A percentile compares a stretch with the other conserved stretches of the same genome.
phyloP scores from a whole-genome alignment of 179 eudicot species.

The Amaranthus tricolor region DNA sequence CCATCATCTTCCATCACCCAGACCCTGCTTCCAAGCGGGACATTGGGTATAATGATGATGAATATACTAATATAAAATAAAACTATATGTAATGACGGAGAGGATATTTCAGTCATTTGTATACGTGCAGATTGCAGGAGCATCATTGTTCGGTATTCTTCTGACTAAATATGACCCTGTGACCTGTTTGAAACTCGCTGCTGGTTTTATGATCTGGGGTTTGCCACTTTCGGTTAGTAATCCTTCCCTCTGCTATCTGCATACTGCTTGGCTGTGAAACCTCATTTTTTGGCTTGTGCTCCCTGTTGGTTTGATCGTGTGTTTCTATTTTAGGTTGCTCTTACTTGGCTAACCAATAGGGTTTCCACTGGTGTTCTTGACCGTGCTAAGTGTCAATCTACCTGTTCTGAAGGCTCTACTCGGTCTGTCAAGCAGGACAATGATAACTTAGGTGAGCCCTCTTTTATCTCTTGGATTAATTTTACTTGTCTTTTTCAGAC shows the following conservation, averaged over 20 bases:
- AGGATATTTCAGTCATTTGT: conserved; percentile 8
- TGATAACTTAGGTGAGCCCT: conserved; percentile 51
- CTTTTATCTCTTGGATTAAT: not conserved
- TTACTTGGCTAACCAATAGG: conserved; percentile 76
- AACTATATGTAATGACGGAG: too few relatives aligned
- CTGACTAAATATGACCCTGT: conserved; percentile 83
- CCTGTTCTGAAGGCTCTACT: conserved; percentile 40
- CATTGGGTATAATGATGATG: too few relatives aligned
- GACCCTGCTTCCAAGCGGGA: too few relatives aligned
- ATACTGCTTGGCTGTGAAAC: not conserved
- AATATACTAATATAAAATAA: too few relatives aligned
- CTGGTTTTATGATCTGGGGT: conserved; percentile 72
- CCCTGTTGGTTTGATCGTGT: conserved; percentile 1
- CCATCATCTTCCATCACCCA: too few relatives aligned
- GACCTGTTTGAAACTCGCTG: conserved; percentile 82
- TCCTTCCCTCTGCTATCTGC: conserved; percentile 16
- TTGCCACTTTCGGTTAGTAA: conserved; percentile 67
- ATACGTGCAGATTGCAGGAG: conserved; percentile 77
- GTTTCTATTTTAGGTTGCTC: conserved; percentile 48
- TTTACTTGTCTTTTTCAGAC: not conserved
- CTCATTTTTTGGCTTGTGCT: not conserved
- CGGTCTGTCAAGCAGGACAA: conserved; percentile 28
- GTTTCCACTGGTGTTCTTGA: conserved; percentile 91
- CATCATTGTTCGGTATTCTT: conserved; percentile 79
- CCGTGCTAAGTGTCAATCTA: conserved; percentile 62